Evolutionary conservation across 2,329 filamentous ascomycete species (phyloP), one percentile per base, ranked within the genome.

Genomic region (Arthrobotrys pseudoclavata): DNA sequence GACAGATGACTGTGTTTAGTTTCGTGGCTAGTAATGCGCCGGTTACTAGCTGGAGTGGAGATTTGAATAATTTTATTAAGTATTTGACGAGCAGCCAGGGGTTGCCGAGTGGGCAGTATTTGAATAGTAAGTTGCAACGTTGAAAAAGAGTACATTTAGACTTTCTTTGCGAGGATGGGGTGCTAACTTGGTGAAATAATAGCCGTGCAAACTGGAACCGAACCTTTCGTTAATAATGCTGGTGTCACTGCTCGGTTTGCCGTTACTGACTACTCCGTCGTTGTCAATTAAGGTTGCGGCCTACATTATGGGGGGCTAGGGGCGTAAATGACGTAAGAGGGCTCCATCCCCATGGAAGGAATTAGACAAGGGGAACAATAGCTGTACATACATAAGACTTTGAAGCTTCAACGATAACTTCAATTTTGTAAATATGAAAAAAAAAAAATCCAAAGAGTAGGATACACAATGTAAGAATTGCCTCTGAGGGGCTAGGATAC

Each of bases 1-100:
- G 88, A 29, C 82, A 83, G 64, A 90, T 86, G 82, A 87, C 86
- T 2, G 89, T 91, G 10, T 91, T 86, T 84, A 88, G 87, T 80
- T 91, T 89, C 79, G 87, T 89, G 5, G 86, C 85, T 2, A 85
- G 83, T 75, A 40, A 82, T 79, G 85, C 83, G 55, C 82, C 86
- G 40, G 83, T 87, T n/a, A 85, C 84, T 22, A 85, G 79, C 82
- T 91, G 89, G 83, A 85, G 83, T 47, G 89, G 86, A 31, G 88
- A 91, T 81, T 81, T 91, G 79, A 85, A 85, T 80, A 83, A 85
- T 5, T 91, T 91, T 83, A 83, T 89, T 79, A 85, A 83, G 6
- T 90, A 90, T 82, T 84, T 91, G 24, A 84, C 84, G 24, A 77
- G 80, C 29, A 85, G 83, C 80, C 84, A 89, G 80, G 85, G 86